A percentile compares a stretch with the other conserved stretches of the same genome.
These are phyloP conservation scores for Arabis hirsuta DNA, from an alignment of 345 rosid genomes.

Conservation along the genomic window DNA sequence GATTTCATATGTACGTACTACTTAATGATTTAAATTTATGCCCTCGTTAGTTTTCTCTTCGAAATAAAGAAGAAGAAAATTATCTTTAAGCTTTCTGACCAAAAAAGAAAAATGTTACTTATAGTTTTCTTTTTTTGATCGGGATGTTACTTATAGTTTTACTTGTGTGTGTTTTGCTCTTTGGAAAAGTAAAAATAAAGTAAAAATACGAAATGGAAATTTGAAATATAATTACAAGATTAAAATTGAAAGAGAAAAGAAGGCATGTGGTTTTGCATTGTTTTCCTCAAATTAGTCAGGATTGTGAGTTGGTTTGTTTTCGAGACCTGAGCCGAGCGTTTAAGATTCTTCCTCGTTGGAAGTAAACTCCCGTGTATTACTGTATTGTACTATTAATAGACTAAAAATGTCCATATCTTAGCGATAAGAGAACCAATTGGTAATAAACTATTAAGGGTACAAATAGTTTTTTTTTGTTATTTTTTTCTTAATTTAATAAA, in stretches of 20 bases:
- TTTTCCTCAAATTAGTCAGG: conserved; percentile 64
- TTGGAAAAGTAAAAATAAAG: background rate
- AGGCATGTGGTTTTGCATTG: conserved; percentile 81
- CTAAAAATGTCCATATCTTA: background rate
- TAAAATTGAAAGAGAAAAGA: background rate
- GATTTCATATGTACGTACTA: background rate
- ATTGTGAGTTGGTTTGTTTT: conserved; percentile 52
- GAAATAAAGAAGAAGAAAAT: background rate
- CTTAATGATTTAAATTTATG: background rate
- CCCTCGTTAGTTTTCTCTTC: background rate
- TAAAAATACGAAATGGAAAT: background rate
- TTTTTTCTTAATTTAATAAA: no score
- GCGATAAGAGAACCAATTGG: background rate
- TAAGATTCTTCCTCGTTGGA: conserved; percentile 44
- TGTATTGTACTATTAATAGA: conserved; percentile 17
- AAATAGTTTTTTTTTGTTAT: no score
- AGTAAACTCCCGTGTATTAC: conserved; percentile 27
- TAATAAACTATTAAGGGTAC: no score
- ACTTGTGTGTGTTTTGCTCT: background rate
- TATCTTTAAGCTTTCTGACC: background rate
- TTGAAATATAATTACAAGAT: conserved; percentile 19
- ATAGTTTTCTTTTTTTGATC: no score
- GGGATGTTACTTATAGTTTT: background rate
- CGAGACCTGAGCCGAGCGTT: conserved; percentile 53
- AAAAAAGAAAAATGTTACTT: background rate